Evolutionary conservation across 176 grass and related monocot genomes (phyloP).

Genomic region (Triticum monococcum): DNA sequence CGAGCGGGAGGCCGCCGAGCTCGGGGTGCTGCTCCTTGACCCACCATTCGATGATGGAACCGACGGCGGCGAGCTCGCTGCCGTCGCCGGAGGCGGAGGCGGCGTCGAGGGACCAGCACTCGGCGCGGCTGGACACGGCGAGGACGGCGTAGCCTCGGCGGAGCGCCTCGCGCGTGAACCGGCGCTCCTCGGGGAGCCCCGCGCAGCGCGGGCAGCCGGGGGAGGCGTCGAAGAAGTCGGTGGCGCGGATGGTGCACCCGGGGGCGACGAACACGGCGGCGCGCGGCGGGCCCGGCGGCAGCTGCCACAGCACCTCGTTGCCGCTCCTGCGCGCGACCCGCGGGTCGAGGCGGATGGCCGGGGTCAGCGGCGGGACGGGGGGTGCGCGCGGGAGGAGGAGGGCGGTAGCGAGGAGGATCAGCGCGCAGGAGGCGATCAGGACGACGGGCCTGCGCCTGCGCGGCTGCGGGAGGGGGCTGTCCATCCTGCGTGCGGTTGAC

Average conservation of each 20-base stretch:
- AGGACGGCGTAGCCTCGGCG: conserved; percentile 63
- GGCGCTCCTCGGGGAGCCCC: conserved; percentile 85
- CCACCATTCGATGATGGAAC: conserved; percentile 79
- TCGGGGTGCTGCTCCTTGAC: conserved; percentile 34
- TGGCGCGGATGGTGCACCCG: conserved; percentile 75
- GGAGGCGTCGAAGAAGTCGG: conserved; percentile 86
- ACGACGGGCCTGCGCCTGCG: neutral
- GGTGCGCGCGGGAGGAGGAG: conserved; percentile 26
- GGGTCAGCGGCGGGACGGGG: neutral
- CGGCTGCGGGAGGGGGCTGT: neutral
- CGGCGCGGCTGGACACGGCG: conserved; percentile 60
- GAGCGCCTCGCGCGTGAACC: conserved; percentile 66
- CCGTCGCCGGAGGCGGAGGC: neutral
- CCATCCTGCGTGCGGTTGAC: conserved; percentile 3
- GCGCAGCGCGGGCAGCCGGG: conserved; percentile 56
- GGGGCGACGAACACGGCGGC: conserved; percentile 75
- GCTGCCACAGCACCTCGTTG: conserved; percentile 83
- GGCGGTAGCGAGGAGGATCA: conserved; percentile 41
- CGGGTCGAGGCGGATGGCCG: conserved; percentile 52
- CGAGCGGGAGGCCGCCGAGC: conserved; percentile 57
- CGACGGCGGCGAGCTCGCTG: conserved; percentile 58
- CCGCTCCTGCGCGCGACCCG: conserved; percentile 48
- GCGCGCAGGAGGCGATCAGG: conserved; percentile 25
- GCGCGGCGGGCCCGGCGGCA: conserved; percentile 39
- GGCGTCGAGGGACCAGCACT: conserved; percentile 64